A percentile compares a stretch with the other conserved stretches of the same genome.
Conservation (phyloP, 139 green algal species). For the Asterochloris sp. region DNA sequence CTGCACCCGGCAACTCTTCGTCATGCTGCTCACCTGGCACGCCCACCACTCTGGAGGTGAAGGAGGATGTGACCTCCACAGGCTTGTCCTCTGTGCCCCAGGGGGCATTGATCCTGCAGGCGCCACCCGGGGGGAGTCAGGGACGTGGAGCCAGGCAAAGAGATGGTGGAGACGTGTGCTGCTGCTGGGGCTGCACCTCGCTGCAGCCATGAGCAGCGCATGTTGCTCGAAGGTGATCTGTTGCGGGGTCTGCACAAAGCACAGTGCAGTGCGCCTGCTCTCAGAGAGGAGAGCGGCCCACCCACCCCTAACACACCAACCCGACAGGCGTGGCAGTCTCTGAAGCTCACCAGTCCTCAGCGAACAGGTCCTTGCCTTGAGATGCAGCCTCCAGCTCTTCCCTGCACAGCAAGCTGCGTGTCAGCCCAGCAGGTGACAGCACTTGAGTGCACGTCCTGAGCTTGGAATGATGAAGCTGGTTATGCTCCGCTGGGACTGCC, state of each 20-base stretch:
- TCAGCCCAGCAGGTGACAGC: neutral
- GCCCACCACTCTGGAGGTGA: constrained; percentile 59
- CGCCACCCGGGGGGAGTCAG: neutral
- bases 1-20: no score
- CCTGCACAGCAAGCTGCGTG: constrained; percentile 10
- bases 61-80: constrained; percentile 57
- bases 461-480: neutral
- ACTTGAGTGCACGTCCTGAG: neutral
- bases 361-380: constrained; percentile 50
- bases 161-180: neutral
- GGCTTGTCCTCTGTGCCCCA: constrained; percentile 66
- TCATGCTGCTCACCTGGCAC: constrained; percentile 26
- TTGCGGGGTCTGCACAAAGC: neutral
- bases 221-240: neutral
- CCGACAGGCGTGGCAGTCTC: neutral
- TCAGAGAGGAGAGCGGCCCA: neutral
- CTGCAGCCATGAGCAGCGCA: neutral
- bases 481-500: neutral
- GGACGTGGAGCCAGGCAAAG: neutral
- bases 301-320: neutral
- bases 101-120: constrained; percentile 57
- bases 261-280: neutral
- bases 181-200: neutral
- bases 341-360: constrained; percentile 57
- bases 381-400: constrained; percentile 51